phyloP scores from a whole-genome alignment of 306 rosid species.

The Senna siamea region DNA sequence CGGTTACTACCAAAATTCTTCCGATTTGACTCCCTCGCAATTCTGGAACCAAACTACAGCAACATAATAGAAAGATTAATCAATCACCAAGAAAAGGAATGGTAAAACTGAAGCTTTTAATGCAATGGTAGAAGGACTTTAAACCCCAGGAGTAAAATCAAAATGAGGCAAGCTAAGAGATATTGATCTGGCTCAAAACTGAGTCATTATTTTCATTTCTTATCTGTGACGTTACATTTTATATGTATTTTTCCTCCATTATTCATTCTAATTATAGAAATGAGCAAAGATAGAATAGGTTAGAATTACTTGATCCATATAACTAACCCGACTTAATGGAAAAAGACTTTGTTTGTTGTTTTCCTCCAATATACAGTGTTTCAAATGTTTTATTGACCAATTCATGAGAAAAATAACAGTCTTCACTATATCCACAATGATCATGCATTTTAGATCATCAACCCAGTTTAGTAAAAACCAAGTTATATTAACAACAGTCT shows the following conservation, averaged over 20 bases:
- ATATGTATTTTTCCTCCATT: conserved; percentile 5
- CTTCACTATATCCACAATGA: background rate
- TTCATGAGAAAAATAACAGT: background rate
- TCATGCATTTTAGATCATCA: conserved; percentile 15
- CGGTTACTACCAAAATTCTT: conserved; percentile 92
- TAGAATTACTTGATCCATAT: too few species aligned
- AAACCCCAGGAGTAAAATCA: background rate
- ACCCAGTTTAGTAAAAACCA: background rate
- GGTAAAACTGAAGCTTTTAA: background rate
- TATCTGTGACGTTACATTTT: conserved; percentile 12
- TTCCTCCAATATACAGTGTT: too few species aligned
- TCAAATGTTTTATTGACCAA: background rate
- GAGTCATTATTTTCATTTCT: conserved; percentile 1
- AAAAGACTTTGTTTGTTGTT: too few species aligned
- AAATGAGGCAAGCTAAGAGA: conserved; percentile 10
- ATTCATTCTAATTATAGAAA: too few species aligned
- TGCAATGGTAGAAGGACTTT: background rate
- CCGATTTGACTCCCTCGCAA: conserved; percentile 90
- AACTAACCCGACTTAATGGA: too few species aligned
- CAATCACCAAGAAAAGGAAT: conserved; percentile 11
- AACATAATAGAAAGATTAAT: conserved; percentile 36
- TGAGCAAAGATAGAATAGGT: too few species aligned
- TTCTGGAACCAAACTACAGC: conserved; percentile 93
- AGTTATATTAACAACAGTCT: background rate
- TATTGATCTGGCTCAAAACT: background rate